Evolutionary conservation across 208 protist species (phyloP).

Genomic region (Trypanosoma boissoni): DNA sequence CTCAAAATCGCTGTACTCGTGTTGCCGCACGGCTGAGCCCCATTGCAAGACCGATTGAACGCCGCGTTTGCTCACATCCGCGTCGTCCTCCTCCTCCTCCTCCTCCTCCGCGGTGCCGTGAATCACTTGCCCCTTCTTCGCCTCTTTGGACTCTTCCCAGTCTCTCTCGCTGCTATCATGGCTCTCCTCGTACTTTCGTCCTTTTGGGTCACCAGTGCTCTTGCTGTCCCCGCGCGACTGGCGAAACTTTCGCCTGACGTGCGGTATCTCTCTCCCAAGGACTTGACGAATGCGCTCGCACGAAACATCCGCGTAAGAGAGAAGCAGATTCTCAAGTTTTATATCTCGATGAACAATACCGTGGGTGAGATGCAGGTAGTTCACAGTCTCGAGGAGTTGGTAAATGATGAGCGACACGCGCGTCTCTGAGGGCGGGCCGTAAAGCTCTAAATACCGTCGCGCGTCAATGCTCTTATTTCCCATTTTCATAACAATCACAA

Average conservation of each 20-base stretch:
- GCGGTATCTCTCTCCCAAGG: slow-evolving; percentile 39
- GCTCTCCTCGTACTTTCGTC: too few species aligned
- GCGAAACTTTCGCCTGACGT: too few species aligned
- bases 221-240: too few species aligned
- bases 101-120: background rate
- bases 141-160: too few species aligned
- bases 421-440: slow-evolving; percentile 56
- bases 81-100: background rate
- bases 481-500: slow-evolving; percentile 79
- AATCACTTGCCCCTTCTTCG: background rate
- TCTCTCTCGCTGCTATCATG: too few species aligned
- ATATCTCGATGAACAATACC: slow-evolving; percentile 83
- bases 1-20: slow-evolving; percentile 6
- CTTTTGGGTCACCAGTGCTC: too few species aligned
- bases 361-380: slow-evolving; percentile 67
- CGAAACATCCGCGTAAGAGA: slow-evolving; percentile 46
- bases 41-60: background rate
- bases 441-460: slow-evolving; percentile 54
- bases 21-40: background rate
- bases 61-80: background rate
- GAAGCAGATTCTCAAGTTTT: slow-evolving; percentile 78
- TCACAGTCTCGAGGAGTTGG: slow-evolving; percentile 66
- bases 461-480: slow-evolving; percentile 59
- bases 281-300: slow-evolving; percentile 36
- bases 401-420: slow-evolving; percentile 61